A percentile compares a stretch with the other conserved stretches of the same genome.
Evolutionary conservation across 495 filamentous ascomycete species (phyloP).

Genomic region (Penicillium lividum): DNA sequence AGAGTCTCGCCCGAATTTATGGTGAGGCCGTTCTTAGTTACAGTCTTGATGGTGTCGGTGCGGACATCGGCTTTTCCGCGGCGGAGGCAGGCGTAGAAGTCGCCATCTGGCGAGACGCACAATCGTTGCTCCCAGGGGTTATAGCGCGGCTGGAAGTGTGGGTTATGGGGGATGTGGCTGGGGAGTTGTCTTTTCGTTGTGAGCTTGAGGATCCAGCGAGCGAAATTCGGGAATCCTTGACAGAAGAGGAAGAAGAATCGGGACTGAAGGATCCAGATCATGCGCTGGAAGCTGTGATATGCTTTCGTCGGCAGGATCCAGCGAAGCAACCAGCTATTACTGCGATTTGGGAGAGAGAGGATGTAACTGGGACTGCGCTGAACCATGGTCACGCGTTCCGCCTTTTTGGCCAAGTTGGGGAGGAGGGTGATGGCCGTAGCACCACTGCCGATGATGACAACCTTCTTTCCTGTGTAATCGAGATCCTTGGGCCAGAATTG

Average conservation of each 20-base stretch:
- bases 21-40: constrained; percentile 59
- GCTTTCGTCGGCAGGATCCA: constrained; percentile 43
- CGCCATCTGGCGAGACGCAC: constrained; percentile 68
- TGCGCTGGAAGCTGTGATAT: constrained; percentile 41
- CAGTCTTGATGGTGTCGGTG: constrained; percentile 66
- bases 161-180: constrained; percentile 53
- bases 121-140: constrained; percentile 74
- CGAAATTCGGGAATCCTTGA: constrained; percentile 53
- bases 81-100: constrained; percentile 67
- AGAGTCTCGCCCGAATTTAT: constrained; percentile 58
- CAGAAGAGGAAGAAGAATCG: constrained; percentile 56
- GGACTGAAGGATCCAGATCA: constrained; percentile 46
- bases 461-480: constrained; percentile 51
- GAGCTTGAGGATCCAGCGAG: constrained; percentile 46
- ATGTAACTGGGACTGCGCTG: constrained; percentile 64
- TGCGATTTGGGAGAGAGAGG: constrained; percentile 49
- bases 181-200: constrained; percentile 54
- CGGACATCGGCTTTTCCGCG: constrained; percentile 59
- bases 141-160: constrained; percentile 72
- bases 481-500: constrained; percentile 55
- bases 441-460: constrained; percentile 59
- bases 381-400: constrained; percentile 53
- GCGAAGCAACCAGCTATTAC: constrained; percentile 22
- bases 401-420: constrained; percentile 45
- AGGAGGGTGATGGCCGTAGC: constrained; percentile 58